Conservation (phyloP, 768 basidiomycete species). For the Bullera alba region DNA sequence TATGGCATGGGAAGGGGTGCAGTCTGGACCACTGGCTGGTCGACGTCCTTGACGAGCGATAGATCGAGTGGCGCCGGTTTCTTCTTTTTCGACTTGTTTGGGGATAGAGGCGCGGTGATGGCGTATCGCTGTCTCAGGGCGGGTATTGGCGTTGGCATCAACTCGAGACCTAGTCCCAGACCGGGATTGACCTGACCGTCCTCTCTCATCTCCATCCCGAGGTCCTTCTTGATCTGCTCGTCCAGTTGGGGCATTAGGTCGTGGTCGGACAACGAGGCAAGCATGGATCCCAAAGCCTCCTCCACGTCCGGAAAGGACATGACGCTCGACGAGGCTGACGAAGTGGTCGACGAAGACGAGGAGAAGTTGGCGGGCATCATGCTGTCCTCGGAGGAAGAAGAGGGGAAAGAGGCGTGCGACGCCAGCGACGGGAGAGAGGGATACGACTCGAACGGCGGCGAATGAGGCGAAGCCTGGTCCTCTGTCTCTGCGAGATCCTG, state of each 20-base stretch:
- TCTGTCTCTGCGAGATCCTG: no score
- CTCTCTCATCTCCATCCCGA: background rate
- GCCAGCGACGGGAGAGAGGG: slow-evolving; percentile 32
- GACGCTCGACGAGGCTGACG: slow-evolving; percentile 25
- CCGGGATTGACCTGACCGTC: slow-evolving; percentile 12
- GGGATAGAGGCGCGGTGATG: slow-evolving; percentile 26
- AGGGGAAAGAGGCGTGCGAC: slow-evolving; percentile 15
- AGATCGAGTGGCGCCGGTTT: slow-evolving; percentile 25
- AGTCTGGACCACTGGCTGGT: slow-evolving; percentile 5
- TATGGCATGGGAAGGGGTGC: slow-evolving; percentile 19
- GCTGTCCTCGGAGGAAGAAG: slow-evolving; percentile 11
- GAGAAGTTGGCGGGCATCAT: slow-evolving; percentile 9
- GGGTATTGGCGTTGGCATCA: no score
- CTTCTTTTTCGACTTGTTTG: slow-evolving; percentile 5
- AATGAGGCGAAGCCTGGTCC: slow-evolving; percentile 16
- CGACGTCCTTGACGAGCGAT: background rate
- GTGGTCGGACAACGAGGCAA: slow-evolving; percentile 29
- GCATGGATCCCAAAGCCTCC: slow-evolving; percentile 39
- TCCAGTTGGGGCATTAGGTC: no score
- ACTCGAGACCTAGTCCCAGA: slow-evolving; percentile 28
- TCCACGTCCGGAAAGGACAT: slow-evolving; percentile 37
- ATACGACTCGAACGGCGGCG: slow-evolving; percentile 37
- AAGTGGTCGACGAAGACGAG: background rate
- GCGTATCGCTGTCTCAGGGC: slow-evolving; percentile 8
- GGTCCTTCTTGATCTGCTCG: no score